Conservation (phyloP, 495 filamentous ascomycete genomes). For the Cladorrhinum samala region DNA sequence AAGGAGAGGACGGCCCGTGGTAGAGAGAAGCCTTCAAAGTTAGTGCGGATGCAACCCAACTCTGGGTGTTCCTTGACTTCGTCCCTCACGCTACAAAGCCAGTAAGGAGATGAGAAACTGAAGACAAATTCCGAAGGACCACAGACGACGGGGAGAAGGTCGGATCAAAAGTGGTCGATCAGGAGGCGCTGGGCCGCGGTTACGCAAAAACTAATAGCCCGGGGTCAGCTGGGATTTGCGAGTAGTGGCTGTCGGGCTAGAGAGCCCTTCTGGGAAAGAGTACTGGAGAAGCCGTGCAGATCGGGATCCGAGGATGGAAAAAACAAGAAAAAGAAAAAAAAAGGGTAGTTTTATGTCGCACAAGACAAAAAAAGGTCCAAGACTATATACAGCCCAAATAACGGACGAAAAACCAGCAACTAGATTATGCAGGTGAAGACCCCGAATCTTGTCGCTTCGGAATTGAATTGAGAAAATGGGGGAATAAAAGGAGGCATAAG, state of each 20-base stretch:
- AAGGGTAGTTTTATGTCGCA: too few relatives aligned
- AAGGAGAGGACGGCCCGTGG: background rate
- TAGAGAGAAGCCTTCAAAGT: background rate
- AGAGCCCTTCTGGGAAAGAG: background rate
- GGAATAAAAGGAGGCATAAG: background rate
- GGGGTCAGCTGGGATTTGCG: background rate
- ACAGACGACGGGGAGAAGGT: background rate
- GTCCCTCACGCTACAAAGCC: background rate
- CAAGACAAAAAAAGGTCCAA: too few relatives aligned
- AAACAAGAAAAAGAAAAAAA: too few relatives aligned
- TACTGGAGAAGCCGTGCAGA: too few relatives aligned
- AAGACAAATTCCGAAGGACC: background rate
- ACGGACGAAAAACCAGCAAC: too few relatives aligned
- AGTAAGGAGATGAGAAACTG: background rate
- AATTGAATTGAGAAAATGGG: too few relatives aligned
- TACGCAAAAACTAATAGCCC: background rate
- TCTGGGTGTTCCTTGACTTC: too few relatives aligned
- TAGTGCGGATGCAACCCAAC: background rate
- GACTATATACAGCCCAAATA: too few relatives aligned
- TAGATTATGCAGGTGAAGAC: too few relatives aligned
- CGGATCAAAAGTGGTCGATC: background rate
- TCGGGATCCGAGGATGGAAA: too few relatives aligned
- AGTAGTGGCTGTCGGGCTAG: background rate
- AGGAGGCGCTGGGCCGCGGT: background rate
- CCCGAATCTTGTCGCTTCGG: too few relatives aligned